Evolutionary conservation across 1,284 basidiomycete species (phyloP), one percentile per base, ranked within the genome.

Genomic region (Trametes pubescens): DNA sequence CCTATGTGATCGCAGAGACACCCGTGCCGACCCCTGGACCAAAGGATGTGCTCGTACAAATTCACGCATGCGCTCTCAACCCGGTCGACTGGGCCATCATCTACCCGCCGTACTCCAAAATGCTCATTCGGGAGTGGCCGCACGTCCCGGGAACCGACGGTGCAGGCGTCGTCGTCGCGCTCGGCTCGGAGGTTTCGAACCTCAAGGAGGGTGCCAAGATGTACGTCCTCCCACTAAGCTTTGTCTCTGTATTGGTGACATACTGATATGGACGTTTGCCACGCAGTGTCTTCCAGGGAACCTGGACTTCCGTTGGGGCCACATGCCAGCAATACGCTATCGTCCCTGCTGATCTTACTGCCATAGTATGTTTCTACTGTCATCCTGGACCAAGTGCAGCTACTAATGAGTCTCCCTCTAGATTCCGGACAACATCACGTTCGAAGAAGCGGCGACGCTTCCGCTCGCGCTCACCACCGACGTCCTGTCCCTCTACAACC

Each of bases 101-200:
- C 22, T n/a, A 43, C 0, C 43, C 46, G 24, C 44, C 49, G n/a
- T 21, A 21, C 13, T 32, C 44, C 8, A 51, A 32, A 11, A 29
- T 47, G 13, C 34, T 65, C 16, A 35, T 61, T 11, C 11, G 5
- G 16, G 24, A 21, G 16, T 65, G 53, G 29, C 64, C 64, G 7
- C 57, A 55, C 46, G 26, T 85, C 7, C 73, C 86, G 16, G 89
- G 90, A 8, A 79, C 76, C 13, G 89, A 91, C 70, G 82, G 81
- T 54, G 81, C 84, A 37, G 89, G 90, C 9, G 75, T 82, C 7
- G 82, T 90, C 29, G 81, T 81, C 21, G 78, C 80, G 57, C 72
- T 89, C 46, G 88, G 87, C 5, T 77, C 79, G 53, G 82, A 80
- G 0, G 86, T 89, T 16, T 77, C 77, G 3, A 74, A 77, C 51